Base-by-base conservation (phyloP, 306 rosid genomes). In the Ceratonia siliqua region DNA sequence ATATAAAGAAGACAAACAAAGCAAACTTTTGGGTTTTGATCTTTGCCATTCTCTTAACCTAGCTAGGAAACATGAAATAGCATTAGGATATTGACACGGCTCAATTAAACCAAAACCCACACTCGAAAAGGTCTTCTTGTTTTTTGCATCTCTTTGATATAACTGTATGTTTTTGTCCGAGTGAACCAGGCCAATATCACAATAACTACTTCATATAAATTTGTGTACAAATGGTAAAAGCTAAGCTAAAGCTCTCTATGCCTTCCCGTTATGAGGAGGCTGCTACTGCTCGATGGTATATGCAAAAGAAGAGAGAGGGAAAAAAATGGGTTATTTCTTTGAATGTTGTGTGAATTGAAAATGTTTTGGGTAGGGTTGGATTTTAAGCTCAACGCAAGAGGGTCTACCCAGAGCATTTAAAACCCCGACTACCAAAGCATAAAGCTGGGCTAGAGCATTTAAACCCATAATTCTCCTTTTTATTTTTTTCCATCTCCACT, bases 161-260 rank as follows among this genome's bases (percentile, higher is more conserved):
- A 48, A 14, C 15, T 1, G 70, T 10, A 9, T 5, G 46, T 69
- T 57, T 62, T 35, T 13, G 59, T 88, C 88, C 85, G 94, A 87
- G 84, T 89, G 91, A 89, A 82, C 94, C 94, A 81, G 83, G 88
- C 94, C 94, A 89, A 89, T 89, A 89, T 68, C 91, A 76, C 70
- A 86, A 82, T 76, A 45, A 63, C 91, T 76, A 79, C 71, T 81
- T 76, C 94, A 89, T 28, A 43, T 0, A 41, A 42, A 18, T n/a
- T n/a, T 32, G 50, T 39, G n/a, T 49, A 10, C 12, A 35, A 67
- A 17, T n/a, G 2, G 24, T 5, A 66, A 45, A 25, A 52, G n/a
- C 8, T 27, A 22, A 36, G 54, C 62, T 6, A 8, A 13, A 2
- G 13, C 3, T 2, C 21, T 33, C 39, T 28, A 2, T n/a, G 13